These are phyloP conservation scores for Akanthomyces lecanii DNA, from an alignment of 2,329 filamentous ascomycete genomes.

Conservation along the genomic window DNA sequence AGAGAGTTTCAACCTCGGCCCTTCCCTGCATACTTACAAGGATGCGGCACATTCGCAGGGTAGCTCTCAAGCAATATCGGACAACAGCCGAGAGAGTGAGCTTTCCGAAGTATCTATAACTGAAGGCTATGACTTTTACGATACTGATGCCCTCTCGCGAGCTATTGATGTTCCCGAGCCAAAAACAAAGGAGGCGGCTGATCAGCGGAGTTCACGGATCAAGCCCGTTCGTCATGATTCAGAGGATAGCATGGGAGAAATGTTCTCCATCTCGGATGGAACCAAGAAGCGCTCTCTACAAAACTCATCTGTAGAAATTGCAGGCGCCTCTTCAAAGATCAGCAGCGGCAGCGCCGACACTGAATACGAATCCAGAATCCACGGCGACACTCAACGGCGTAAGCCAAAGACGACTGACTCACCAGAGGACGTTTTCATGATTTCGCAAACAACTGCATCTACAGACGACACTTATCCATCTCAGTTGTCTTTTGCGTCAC, in stretches of 20 bases:
- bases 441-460: conserved; percentile 43
- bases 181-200: conserved; percentile 32
- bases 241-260: conserved; percentile 53
- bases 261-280: conserved; percentile 55
- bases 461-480: conserved; percentile 32
- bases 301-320: neutral
- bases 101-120: conserved; percentile 46
- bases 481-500: conserved; percentile 29
- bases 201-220: conserved; percentile 16
- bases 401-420: conserved; percentile 26
- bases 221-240: conserved; percentile 48
- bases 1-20: conserved; percentile 47
- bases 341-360: conserved; percentile 16
- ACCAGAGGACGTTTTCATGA: conserved; percentile 38
- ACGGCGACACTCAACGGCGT: conserved; percentile 6
- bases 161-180: conserved; percentile 50
- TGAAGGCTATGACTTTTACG: conserved; percentile 64
- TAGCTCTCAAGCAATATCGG: conserved; percentile 48
- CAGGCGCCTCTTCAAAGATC: conserved; percentile 19
- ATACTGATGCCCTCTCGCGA: conserved; percentile 48
- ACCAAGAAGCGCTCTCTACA: conserved; percentile 25
- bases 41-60: conserved; percentile 41
- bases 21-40: conserved; percentile 37
- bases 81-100: conserved; percentile 47
- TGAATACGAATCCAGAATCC: conserved; percentile 8